Evolutionary conservation across 441 rosid genomes (phyloP).

Genomic region (Francoa sonchifolia): DNA sequence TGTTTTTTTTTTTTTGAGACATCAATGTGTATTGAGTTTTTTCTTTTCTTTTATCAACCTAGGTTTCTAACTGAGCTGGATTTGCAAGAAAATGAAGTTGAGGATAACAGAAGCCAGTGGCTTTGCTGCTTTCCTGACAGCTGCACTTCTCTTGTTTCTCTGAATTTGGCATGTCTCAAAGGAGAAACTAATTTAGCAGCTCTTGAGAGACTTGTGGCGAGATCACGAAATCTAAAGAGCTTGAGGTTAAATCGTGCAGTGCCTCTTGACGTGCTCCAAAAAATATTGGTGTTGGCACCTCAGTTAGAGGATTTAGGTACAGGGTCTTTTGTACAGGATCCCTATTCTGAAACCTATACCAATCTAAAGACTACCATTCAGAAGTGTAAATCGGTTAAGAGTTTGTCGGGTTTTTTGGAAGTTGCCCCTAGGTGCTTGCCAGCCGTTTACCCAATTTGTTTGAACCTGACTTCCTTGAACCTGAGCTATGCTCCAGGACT

Average conservation of each 20-base stretch:
- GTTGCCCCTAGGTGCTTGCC: slow-evolving; percentile 47
- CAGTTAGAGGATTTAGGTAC: slow-evolving; percentile 67
- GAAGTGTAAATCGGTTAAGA: slow-evolving; percentile 43
- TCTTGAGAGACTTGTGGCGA: slow-evolving; percentile 76
- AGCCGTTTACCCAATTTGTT: slow-evolving; percentile 49
- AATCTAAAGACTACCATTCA: slow-evolving; percentile 34
- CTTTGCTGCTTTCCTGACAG: slow-evolving; percentile 69
- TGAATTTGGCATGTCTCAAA: slow-evolving; percentile 87
- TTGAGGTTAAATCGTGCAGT: slow-evolving; percentile 69
- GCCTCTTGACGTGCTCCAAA: slow-evolving; percentile 53
- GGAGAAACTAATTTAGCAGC: slow-evolving; percentile 69
- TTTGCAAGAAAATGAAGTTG: slow-evolving; percentile 86
- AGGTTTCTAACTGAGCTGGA: slow-evolving; percentile 81
- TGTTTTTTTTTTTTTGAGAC: too few species aligned
- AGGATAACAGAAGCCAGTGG: slow-evolving; percentile 86
- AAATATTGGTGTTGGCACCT: slow-evolving; percentile 48
- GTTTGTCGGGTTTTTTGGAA: slow-evolving; percentile 85
- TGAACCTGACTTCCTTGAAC: slow-evolving; percentile 53
- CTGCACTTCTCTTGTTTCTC: slow-evolving; percentile 57
- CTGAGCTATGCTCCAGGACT: slow-evolving; percentile 78
- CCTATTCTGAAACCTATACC: slow-evolving; percentile 36
- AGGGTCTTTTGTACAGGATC: slow-evolving; percentile 60
- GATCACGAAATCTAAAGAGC: slow-evolving; percentile 74
- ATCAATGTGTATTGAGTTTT: too few species aligned
- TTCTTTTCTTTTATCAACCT: slow-evolving; percentile 5